Evolutionary conservation across 1,284 basidiomycete species (phyloP).

Genomic region (Athelia psychrophila): DNA sequence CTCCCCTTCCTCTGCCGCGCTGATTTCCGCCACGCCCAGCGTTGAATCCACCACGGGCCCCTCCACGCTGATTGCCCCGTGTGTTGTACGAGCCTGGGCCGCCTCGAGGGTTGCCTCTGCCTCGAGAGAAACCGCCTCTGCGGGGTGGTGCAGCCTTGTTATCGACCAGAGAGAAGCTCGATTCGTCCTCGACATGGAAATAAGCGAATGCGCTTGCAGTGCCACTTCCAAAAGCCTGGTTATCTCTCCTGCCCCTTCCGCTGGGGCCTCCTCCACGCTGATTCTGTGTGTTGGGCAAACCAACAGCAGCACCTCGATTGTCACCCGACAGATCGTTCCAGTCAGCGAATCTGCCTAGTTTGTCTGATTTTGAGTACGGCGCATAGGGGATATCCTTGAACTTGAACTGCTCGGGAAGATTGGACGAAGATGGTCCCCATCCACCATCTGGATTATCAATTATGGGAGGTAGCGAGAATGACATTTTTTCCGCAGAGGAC

Average conservation of each 20-base stretch:
- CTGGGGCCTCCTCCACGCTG: constrained; percentile 44
- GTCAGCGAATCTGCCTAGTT: constrained; percentile 96
- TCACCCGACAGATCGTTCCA: constrained; percentile 85
- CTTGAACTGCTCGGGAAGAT: constrained; percentile 76
- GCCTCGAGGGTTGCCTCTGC: constrained; percentile 46
- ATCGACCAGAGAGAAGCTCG: constrained; percentile 96
- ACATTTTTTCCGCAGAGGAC: constrained; percentile 41
- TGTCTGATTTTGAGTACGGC: constrained; percentile 97
- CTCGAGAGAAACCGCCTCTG: constrained; percentile 63
- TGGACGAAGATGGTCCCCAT: constrained; percentile 78
- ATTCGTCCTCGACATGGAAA: constrained; percentile 98
- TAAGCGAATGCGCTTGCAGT: constrained; percentile 95
- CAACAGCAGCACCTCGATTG: constrained; percentile 55
- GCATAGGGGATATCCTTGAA: constrained; percentile 95
- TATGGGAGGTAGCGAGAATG: constrained; percentile 75
- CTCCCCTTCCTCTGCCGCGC: constrained; percentile 69
- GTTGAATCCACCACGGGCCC: constrained; percentile 40
- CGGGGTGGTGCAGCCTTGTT: constrained; percentile 70
- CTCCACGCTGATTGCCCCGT: constrained; percentile 45
- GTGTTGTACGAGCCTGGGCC: constrained; percentile 39
- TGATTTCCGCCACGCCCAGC: constrained; percentile 40
- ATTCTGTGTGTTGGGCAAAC: constrained; percentile 45
- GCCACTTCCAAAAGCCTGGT: constrained; percentile 76
- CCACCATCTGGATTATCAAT: constrained; percentile 81
- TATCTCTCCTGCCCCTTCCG: constrained; percentile 62